These are phyloP conservation scores for Saccharomyces mikatae DNA, from an alignment of 805 yeast genomes.

Conservation along the genomic window DNA sequence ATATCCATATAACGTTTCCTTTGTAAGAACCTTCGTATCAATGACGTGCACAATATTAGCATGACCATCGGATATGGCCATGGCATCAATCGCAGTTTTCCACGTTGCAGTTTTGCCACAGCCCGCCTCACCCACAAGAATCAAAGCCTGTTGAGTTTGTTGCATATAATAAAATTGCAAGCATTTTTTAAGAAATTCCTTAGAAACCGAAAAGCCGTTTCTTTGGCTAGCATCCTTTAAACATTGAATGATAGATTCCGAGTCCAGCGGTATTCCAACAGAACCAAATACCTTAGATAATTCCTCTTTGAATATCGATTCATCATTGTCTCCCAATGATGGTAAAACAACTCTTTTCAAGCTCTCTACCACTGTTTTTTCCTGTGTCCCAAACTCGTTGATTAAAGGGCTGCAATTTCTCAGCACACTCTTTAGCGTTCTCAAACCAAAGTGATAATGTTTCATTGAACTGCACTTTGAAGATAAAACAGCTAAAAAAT, in stretches of 20 bases:
- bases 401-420: constrained; percentile 38
- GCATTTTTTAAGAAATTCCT: constrained; percentile 46
- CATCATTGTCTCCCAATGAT: constrained; percentile 51
- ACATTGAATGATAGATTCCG: background rate
- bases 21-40: constrained; percentile 70
- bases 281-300: background rate
- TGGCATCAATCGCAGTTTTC: constrained; percentile 39
- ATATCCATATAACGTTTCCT: constrained; percentile 58
- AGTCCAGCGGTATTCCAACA: background rate
- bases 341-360: constrained; percentile 62
- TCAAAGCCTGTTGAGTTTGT: constrained; percentile 63
- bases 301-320: constrained; percentile 29
- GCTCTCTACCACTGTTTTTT: constrained; percentile 39
- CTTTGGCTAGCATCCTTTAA: constrained; percentile 9
- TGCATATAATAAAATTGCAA: constrained; percentile 57
- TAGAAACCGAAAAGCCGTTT: constrained; percentile 16
- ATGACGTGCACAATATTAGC: constrained; percentile 40
- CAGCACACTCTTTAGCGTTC: constrained; percentile 68
- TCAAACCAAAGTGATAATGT: constrained; percentile 87
- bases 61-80: constrained; percentile 29
- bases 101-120: constrained; percentile 62
- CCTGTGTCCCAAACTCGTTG: constrained; percentile 2
- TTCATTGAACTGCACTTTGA: constrained; percentile 41
- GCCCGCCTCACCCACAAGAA: constrained; percentile 71
- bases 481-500: constrained; percentile 43